These are phyloP conservation scores for Phytophthora cactorum DNA, from an alignment of 352 stramenopile genomes.

Conservation along the genomic window DNA sequence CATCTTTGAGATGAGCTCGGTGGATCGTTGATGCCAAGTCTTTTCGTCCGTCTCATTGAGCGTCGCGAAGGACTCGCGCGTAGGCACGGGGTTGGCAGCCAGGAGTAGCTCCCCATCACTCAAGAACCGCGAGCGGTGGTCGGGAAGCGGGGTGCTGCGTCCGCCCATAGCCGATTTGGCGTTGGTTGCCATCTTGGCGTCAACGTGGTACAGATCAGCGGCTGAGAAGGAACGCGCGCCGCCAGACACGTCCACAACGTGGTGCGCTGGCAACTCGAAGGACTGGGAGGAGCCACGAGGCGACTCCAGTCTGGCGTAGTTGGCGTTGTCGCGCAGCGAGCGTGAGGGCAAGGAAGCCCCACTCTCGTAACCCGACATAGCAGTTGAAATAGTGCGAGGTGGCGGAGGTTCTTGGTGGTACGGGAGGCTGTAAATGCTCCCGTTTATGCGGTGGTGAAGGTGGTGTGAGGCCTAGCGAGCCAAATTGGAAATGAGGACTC, in stretches of 20 bases:
- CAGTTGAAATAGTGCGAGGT: not conserved
- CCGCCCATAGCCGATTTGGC: slow-evolving; percentile 18
- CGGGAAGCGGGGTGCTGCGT: slow-evolving; percentile 19
- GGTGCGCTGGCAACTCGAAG: slow-evolving; percentile 24
- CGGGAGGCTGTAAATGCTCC: not conserved
- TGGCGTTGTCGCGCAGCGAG: slow-evolving; percentile 27
- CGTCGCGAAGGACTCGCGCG: slow-evolving; percentile 57
- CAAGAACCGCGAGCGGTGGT: slow-evolving; percentile 67
- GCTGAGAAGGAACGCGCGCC: slow-evolving; percentile 37
- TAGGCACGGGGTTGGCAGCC: slow-evolving; percentile 53
- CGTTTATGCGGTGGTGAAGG: not conserved
- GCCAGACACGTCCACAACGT: slow-evolving; percentile 34
- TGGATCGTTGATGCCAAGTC: slow-evolving; percentile 52
- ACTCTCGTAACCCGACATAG: slow-evolving; percentile 47
- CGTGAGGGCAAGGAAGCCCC: slow-evolving; percentile 38
- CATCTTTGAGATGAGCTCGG: slow-evolving; percentile 54
- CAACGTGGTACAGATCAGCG: slow-evolving; percentile 32
- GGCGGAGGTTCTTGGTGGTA: not conserved
- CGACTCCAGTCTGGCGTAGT: slow-evolving; percentile 35
- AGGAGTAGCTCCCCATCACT: slow-evolving; percentile 66
- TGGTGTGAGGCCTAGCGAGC: slow-evolving; percentile 27
- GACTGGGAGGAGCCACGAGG: slow-evolving; percentile 26
- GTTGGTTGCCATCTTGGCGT: slow-evolving; percentile 43
- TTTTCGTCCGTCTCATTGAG: slow-evolving; percentile 63
- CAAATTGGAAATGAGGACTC: slow-evolving; percentile 37